Conservation (phyloP, 2,329 filamentous ascomycete species). For the Xenoacremonium recifei region DNA sequence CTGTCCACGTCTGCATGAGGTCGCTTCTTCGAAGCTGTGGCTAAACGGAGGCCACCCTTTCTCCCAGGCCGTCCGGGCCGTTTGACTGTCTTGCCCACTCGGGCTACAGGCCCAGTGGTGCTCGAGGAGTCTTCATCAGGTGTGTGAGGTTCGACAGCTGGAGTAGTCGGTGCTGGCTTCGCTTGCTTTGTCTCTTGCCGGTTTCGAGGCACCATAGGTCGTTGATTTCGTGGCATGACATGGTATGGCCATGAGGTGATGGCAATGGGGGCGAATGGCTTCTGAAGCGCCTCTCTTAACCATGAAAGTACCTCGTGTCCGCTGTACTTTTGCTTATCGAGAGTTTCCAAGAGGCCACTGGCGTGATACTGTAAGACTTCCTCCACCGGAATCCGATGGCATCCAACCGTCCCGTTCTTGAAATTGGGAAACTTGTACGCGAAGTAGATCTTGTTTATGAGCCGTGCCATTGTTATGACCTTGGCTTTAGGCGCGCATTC, state of each 20-base stretch:
- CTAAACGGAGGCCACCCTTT: conserved; percentile 43
- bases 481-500: neutral
- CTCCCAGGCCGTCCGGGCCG: conserved; percentile 41
- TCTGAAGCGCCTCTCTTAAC: conserved; percentile 29
- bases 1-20: conserved; percentile 36
- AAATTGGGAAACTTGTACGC: conserved; percentile 5
- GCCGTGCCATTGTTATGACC: neutral
- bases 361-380: conserved; percentile 47
- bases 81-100: conserved; percentile 33
- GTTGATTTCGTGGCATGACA: conserved; percentile 17
- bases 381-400: conserved; percentile 40
- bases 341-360: conserved; percentile 33
- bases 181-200: no score
- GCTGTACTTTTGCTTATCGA: conserved; percentile 35
- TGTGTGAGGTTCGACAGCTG: neutral
- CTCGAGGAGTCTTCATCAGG: conserved; percentile 17
- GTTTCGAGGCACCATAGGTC: neutral
- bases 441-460: neutral
- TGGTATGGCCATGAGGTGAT: conserved; percentile 32
- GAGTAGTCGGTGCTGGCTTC: conserved; percentile 1
- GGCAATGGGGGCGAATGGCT: conserved; percentile 25
- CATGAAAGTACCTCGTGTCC: conserved; percentile 31
- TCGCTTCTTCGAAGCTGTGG: conserved; percentile 44
- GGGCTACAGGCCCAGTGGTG: conserved; percentile 20
- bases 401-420: conserved; percentile 26